Evolutionary conservation across 192 early-diverging fungal genomes (phyloP).

Genomic region (Glomus cerebriforme): DNA sequence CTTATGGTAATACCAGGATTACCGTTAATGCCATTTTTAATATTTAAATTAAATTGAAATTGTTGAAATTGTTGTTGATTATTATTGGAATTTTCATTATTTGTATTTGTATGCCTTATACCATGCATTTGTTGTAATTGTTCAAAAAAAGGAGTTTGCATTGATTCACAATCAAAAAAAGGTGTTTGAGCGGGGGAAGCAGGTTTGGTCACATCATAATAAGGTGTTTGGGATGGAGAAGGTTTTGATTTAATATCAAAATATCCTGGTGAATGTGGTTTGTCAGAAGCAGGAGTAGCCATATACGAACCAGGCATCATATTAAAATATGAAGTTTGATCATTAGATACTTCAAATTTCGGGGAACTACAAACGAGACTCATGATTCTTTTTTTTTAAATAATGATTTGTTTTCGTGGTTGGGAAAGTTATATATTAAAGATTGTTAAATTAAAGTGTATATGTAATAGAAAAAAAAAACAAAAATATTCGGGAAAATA

Average conservation of each 20-base stretch:
- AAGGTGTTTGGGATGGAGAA: conserved; percentile 16
- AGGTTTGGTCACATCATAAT: conserved; percentile 3
- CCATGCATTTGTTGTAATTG: conserved; percentile 3
- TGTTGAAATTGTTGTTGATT: too few relatives aligned
- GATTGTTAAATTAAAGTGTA: too few relatives aligned
- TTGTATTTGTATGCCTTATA: background rate
- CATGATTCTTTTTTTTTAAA: background rate
- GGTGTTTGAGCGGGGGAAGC: conserved; percentile 13
- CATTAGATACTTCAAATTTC: conserved; percentile 10
- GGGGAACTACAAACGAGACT: conserved; percentile 18
- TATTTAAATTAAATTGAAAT: background rate
- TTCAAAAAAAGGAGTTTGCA: conserved; percentile 25
- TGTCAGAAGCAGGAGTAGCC: conserved; percentile 8
- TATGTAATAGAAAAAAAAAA: too few relatives aligned
- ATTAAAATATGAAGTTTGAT: conserved; percentile 24
- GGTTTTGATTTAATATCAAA: conserved; percentile 24
- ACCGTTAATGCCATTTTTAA: background rate
- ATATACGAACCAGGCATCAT: conserved; percentile 28
- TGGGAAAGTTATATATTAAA: too few relatives aligned
- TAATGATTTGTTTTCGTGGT: too few relatives aligned
- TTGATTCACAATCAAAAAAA: conserved; percentile 20
- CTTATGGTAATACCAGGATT: background rate
- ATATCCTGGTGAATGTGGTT: conserved; percentile 6
- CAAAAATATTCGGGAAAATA: too few relatives aligned
- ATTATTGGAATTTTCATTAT: background rate